Evolutionary conservation across 164 flowering plant genomes (phyloP), one percentile per base, ranked within the genome.

Genomic region (Liquidambar formosana): DNA sequence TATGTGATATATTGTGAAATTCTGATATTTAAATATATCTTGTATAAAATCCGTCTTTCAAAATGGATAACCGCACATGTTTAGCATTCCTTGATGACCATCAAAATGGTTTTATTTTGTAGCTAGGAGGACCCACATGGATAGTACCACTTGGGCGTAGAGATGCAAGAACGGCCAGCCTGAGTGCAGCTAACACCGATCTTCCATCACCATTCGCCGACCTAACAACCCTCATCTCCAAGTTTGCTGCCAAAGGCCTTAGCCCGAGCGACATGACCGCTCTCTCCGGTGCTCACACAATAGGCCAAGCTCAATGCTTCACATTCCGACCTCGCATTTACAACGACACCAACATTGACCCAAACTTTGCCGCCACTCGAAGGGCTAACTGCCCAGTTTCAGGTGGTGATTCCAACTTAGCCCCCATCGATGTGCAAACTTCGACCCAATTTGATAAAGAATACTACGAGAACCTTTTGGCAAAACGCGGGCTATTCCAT

Each of bases 231-330:
- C 78, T 85, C 43, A 73, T 59, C 43, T 67, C 80, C 52, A 60
- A 14, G 58, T 82, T 82, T 19, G 21, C 69, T 0, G 46, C 65
- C n/a, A 76, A 80, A 63, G 84, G 84, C 33, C 75, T 82, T 1
- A 77, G 5, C 47, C 69, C 76, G n/a, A 38, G 56, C 1, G 87
- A 83, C 9, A 61, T 81, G 75, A 71, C 77, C 8, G 76, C 61
- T 0, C 80, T 86, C 23, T 86, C 83, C 11, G 90, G 90, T 9
- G 71, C 64, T 15, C 90, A 86, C 74, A 61, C 84, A 38, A 78
- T 84, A 1, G 88, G 88, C 14, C 74, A 52, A 46, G 82, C 88
- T 0, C 69, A 74, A 16, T 86, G 88, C 63, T 13, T 22, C 49
- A 21, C 58, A 2, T 86, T 86, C 74, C 77, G 84, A 13, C 18